These are phyloP conservation scores for Coprinopsis sp. DNA, from an alignment of 768 basidiomycete species.

Conservation along the genomic window DNA sequence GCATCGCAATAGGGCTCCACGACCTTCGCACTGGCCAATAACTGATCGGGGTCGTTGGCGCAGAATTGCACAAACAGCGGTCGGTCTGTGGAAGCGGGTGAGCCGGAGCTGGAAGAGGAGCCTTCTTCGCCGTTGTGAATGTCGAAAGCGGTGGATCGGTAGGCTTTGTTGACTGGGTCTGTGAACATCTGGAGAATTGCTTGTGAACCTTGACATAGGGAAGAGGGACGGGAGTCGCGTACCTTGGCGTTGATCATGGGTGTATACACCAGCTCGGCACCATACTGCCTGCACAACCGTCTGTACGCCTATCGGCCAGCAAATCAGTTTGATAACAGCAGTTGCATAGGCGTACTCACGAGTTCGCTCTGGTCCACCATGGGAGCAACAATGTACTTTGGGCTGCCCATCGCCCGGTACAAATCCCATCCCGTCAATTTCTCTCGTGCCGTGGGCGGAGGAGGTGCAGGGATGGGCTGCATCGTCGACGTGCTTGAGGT, in stretches of 20 bases:
- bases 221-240: neutral
- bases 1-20: slow-evolving; percentile 85
- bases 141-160: slow-evolving; percentile 66
- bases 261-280: slow-evolving; percentile 87
- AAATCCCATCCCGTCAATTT: too few relatives aligned
- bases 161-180: slow-evolving; percentile 44
- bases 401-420: too few relatives aligned
- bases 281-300: slow-evolving; percentile 74
- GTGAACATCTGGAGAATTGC: slow-evolving; percentile 62
- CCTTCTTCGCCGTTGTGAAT: slow-evolving; percentile 79
- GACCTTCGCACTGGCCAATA: slow-evolving; percentile 72
- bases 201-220: neutral
- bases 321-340: slow-evolving; percentile 8
- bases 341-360: slow-evolving; percentile 45
- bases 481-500: too few relatives aligned
- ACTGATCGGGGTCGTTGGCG: slow-evolving; percentile 77
- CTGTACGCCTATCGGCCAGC: slow-evolving; percentile 72
- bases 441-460: too few relatives aligned
- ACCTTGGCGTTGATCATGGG: slow-evolving; percentile 98
- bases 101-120: neutral
- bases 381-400: slow-evolving; percentile 89
- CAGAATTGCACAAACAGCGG: slow-evolving; percentile 93
- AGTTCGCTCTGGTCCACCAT: slow-evolving; percentile 99
- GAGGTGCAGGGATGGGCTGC: too few relatives aligned
- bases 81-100: slow-evolving; percentile 56